Evolutionary conservation across 148 eudicot species (phyloP).

Genomic region (Silene conica): DNA sequence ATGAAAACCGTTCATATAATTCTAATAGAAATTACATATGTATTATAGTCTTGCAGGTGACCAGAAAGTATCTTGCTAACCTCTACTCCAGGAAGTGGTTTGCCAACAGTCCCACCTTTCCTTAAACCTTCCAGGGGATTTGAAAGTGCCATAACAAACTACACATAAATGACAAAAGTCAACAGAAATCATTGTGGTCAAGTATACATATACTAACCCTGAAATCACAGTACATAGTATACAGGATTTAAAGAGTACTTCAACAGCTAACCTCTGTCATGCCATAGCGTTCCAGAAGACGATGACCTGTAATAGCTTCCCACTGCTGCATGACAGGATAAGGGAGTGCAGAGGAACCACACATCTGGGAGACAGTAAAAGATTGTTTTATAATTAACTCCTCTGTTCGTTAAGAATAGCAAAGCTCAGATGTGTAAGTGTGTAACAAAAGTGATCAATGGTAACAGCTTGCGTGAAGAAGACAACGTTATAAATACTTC

Average conservation of each 20-base stretch:
- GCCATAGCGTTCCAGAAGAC: constrained; percentile 92
- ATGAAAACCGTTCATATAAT: too few relatives aligned
- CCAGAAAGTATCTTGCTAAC: constrained; percentile 38
- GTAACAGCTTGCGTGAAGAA: neutral
- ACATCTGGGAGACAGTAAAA: constrained; percentile 56
- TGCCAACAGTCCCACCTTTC: constrained; percentile 97
- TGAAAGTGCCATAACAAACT: constrained; percentile 97
- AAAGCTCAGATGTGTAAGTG: neutral
- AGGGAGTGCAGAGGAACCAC: constrained; percentile 98
- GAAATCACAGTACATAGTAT: neutral
- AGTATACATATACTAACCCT: neutral
- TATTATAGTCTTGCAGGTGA: neutral
- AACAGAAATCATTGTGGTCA: constrained; percentile 4
- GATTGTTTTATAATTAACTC: neutral
- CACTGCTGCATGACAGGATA: constrained; percentile 95
- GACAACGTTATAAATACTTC: neutral
- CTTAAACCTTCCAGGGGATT: constrained; percentile 74
- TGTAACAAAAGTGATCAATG: neutral
- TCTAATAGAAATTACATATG: too few relatives aligned
- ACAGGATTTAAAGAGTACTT: neutral
- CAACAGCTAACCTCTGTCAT: constrained; percentile 82
- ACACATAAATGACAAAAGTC: constrained; percentile 20
- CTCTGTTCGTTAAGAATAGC: neutral
- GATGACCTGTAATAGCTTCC: constrained; percentile 88
- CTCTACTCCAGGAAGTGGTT: constrained; percentile 94